Evolutionary conservation across 2,329 filamentous ascomycete species (phyloP).

Genomic region (Aureobasidium sp.): DNA sequence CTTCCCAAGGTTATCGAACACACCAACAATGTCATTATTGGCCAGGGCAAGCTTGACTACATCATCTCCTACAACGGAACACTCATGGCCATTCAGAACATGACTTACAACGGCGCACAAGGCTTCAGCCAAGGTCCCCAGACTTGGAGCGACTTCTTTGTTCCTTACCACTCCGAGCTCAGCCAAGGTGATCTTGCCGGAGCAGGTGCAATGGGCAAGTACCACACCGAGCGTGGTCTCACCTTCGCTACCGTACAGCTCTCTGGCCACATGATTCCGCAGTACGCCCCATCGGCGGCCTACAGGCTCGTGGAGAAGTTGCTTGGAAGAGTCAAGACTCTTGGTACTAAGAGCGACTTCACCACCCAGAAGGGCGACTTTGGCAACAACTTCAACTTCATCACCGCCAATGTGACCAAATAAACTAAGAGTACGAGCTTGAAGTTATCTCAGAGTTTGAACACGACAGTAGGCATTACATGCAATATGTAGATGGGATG

Average conservation of each 20-base stretch:
- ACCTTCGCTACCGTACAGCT: slow-evolving; percentile 61
- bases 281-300: slow-evolving; percentile 61
- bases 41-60: slow-evolving; percentile 63
- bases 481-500: too few relatives aligned
- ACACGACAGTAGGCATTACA: too few relatives aligned
- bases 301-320: slow-evolving; percentile 70
- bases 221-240: slow-evolving; percentile 66
- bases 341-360: slow-evolving; percentile 36
- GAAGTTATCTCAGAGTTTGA: too few relatives aligned
- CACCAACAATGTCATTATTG: slow-evolving; percentile 66
- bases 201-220: slow-evolving; percentile 61
- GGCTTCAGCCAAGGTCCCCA: slow-evolving; percentile 59
- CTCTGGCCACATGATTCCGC: slow-evolving; percentile 60
- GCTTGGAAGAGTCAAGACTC: slow-evolving; percentile 58
- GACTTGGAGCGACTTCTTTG: slow-evolving; percentile 54
- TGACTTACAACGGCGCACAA: slow-evolving; percentile 67
- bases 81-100: slow-evolving; percentile 67
- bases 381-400: slow-evolving; percentile 21
- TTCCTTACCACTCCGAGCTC: slow-evolving; percentile 54
- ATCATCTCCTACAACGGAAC: slow-evolving; percentile 63
- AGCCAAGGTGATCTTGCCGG: slow-evolving; percentile 46
- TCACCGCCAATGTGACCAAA: slow-evolving; percentile 10
- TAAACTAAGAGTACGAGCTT: neutral
- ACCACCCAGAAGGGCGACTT: slow-evolving; percentile 29
- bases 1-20: slow-evolving; percentile 66